Base-by-base conservation (phyloP, 1,139 yeast species). In the Entelexis paramagnoliae region DNA sequence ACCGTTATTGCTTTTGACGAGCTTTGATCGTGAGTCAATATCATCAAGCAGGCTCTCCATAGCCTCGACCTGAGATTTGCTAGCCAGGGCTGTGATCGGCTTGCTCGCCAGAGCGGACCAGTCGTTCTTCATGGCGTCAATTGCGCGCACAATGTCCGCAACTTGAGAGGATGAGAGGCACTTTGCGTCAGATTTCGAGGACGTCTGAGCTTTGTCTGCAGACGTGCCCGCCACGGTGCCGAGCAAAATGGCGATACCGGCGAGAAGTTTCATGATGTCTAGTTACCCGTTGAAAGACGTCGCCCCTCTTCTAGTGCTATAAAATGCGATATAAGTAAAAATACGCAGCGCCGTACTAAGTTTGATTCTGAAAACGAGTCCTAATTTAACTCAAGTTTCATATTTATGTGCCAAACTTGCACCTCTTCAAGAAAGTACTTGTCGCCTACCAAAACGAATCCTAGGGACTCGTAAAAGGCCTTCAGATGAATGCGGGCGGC, bases 331-430 rank as follows among this genome's bases (percentile, higher is more conserved):
- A 28, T 28, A 28, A 28, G 30, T 28, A 28, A 28, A 28, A 10
- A 9, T 13, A 10, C 30, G 28, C n/a, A 36, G 41, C 11, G 3
- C 17, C 10, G 9, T 16, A 36, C 28, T 20, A 36, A 26, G 41
- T 36, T 36, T 36, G 41, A 36, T 40, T 40, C 28, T 11, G 7
- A 3, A 13, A 13, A 22, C 17, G 17, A 22, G 3, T 16, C n/a
- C n/a, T 24, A 44, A 44, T 33, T 34, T 34, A 44, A 24, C 24
- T 44, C 40, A 24, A 44, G 47, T 17, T 44, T 34, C 61, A 59
- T 57, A 38, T 57, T 50, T 4, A 56, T 29, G 44, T 59, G 62
- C 55, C 55, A 52, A 9, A 59, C 58, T 9, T 51, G 55, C 10
- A 53, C 60, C 22, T 49, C 51, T 7, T 51, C 50, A n/a, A 50